Percentiles rank a stretch among this genome's conserved stretches.
These are phyloP conservation scores for carrot (Daucus carota) DNA, from an alignment of 129 eudicot genomes.

Conservation along the genomic window DNA sequence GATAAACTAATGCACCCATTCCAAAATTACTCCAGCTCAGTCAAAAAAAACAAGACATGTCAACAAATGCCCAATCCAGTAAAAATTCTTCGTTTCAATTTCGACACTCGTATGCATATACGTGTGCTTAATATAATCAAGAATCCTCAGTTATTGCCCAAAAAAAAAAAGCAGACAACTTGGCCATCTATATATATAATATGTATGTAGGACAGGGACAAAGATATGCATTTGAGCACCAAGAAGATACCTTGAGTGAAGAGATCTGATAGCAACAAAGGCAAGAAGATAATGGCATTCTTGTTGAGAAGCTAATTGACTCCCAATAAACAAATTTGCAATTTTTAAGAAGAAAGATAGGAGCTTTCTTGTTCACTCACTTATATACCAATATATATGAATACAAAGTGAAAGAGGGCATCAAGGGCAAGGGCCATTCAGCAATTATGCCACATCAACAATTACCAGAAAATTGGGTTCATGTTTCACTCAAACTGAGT, in stretches of 20 bases:
- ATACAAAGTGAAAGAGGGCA: background rate
- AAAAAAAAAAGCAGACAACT: background rate
- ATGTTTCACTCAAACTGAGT: background rate
- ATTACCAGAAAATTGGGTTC: background rate
- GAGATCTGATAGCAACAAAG: slow-evolving; percentile 32
- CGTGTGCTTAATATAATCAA: background rate
- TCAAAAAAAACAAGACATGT: background rate
- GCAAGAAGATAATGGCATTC: slow-evolving; percentile 64
- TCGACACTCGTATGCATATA: background rate
- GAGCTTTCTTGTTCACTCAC: background rate
- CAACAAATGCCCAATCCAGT: background rate
- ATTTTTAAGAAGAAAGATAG: background rate
- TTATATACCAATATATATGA: background rate
- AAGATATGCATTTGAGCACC: background rate
- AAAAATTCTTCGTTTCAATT: background rate
- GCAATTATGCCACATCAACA: too few relatives aligned
- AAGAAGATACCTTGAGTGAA: slow-evolving; percentile 46
- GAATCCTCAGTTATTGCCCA: background rate
- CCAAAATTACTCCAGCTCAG: background rate
- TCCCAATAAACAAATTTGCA: background rate
- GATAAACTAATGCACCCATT: background rate
- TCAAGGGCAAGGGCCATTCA: background rate
- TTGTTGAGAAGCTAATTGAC: slow-evolving; percentile 16
- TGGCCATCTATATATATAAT: background rate
- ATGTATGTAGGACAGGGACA: background rate